phyloP scores from a whole-genome alignment of 2,329 filamentous ascomycete species.

The Hirsutella minnesotensis region DNA sequence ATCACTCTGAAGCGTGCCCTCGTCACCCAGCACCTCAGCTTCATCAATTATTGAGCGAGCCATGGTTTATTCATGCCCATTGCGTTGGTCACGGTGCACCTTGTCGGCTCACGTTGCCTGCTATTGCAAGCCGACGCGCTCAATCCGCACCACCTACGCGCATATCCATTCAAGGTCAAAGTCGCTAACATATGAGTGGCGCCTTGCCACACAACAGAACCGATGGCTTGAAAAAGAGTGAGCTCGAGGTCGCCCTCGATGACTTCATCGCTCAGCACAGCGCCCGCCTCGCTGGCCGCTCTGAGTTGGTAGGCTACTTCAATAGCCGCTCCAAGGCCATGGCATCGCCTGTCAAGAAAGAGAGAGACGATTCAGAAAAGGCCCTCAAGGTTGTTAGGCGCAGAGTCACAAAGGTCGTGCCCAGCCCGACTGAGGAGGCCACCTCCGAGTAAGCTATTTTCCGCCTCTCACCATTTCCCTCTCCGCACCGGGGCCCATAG shows the following conservation, averaged over 20 bases:
- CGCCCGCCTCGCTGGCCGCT: constrained; percentile 49
- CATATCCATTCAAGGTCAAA: neutral
- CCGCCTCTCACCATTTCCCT: neutral
- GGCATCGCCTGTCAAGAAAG: constrained; percentile 50
- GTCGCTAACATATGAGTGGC: neutral
- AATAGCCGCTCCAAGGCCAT: constrained; percentile 47
- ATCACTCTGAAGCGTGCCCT: no score
- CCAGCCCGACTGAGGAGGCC: neutral
- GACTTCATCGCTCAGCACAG: constrained; percentile 60
- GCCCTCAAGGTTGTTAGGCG: constrained; percentile 34
- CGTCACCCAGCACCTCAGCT: no score
- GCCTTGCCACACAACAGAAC: constrained; percentile 35
- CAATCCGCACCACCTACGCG: no score
- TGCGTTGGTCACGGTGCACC: no score
- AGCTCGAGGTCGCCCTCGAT: constrained; percentile 67
- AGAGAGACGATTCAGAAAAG: constrained; percentile 27
- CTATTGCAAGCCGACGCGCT: no score
- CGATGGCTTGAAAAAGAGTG: constrained; percentile 62
- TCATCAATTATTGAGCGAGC: no score
- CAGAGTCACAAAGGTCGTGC: constrained; percentile 12
- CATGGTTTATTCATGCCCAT: no score
- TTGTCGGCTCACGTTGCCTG: no score
- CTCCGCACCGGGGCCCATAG: neutral
- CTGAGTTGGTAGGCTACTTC: constrained; percentile 64
- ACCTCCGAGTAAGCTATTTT: neutral